Percentiles rank a stretch among this genome's conserved stretches.
phyloP scores from a whole-genome alignment of 2,329 filamentous ascomycete genomes.

The Aureobasidium sp. region DNA sequence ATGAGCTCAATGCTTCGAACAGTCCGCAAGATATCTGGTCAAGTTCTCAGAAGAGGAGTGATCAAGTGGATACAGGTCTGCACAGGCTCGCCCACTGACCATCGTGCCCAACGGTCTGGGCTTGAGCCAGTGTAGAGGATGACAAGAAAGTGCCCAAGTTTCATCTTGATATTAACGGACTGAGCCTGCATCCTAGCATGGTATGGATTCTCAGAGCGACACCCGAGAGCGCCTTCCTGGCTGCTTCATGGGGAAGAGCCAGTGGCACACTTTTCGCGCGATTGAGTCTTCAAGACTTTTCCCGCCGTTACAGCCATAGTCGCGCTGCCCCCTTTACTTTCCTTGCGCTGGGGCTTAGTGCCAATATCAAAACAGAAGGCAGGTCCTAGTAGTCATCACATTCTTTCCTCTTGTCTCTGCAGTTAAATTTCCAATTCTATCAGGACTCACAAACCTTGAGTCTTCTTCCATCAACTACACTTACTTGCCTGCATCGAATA shows the following conservation, averaged over 20 bases:
- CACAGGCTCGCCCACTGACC: background rate
- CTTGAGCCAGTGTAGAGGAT: background rate
- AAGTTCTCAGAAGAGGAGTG: too few relatives aligned
- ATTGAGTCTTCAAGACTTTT: background rate
- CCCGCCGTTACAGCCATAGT: conserved; percentile 11
- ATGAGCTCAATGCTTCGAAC: too few relatives aligned
- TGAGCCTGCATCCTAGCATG: background rate
- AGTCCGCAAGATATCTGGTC: too few relatives aligned
- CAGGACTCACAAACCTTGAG: background rate
- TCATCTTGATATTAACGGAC: conserved; percentile 9
- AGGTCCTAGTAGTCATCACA: background rate
- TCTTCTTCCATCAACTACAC: background rate
- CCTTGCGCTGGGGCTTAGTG: background rate
- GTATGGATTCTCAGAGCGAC: background rate
- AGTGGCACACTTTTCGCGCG: background rate
- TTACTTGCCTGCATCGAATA: background rate
- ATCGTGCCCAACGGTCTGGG: background rate
- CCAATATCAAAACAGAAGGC: background rate
- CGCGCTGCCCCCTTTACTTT: background rate
- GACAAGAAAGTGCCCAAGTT: background rate
- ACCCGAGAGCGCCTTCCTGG: background rate
- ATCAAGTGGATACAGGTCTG: background rate
- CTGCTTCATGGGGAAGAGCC: background rate
- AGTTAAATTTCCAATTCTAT: background rate
- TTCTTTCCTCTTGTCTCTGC: background rate